Percentiles rank a stretch among this genome's conserved stretches.
phyloP scores from a whole-genome alignment of 2,329 filamentous ascomycete species.

The Fusarium sp. region DNA sequence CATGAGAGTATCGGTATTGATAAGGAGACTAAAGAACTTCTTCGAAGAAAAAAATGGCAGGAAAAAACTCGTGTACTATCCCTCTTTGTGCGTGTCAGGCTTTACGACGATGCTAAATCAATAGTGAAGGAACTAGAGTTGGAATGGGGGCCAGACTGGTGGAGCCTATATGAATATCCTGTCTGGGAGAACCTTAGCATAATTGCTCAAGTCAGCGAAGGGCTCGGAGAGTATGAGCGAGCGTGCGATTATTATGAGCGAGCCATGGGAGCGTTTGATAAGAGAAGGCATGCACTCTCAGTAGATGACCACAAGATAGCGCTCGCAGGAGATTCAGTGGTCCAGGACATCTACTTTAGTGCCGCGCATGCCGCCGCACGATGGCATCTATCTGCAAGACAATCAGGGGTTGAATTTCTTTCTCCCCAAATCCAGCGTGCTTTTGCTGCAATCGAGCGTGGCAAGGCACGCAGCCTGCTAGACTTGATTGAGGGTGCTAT shows the following conservation, averaged over 20 bases:
- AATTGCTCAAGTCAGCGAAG: neutral
- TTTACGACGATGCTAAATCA: neutral
- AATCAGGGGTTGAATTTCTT: neutral
- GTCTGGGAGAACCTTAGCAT: neutral
- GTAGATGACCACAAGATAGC: neutral
- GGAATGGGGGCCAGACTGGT: neutral
- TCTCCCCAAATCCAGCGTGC: neutral
- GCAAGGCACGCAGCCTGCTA: neutral
- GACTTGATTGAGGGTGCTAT: neutral
- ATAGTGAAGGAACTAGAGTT: neutral
- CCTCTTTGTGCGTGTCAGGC: neutral
- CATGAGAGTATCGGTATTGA: neutral
- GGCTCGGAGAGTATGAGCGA: neutral
- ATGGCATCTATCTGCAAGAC: neutral
- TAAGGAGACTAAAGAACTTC: neutral
- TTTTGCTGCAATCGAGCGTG: neutral
- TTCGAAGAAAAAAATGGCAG: neutral
- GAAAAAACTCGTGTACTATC: neutral
- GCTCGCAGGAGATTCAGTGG: neutral
- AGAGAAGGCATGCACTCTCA: neutral
- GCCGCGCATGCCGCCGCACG: neutral
- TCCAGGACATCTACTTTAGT: neutral
- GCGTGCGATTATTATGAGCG: neutral
- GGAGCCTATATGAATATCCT: neutral
- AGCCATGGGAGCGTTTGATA: neutral